Percentiles rank a stretch among this genome's conserved stretches.
Evolutionary conservation across 1,284 basidiomycete species (phyloP).

Genomic region (Baeospora myosura): DNA sequence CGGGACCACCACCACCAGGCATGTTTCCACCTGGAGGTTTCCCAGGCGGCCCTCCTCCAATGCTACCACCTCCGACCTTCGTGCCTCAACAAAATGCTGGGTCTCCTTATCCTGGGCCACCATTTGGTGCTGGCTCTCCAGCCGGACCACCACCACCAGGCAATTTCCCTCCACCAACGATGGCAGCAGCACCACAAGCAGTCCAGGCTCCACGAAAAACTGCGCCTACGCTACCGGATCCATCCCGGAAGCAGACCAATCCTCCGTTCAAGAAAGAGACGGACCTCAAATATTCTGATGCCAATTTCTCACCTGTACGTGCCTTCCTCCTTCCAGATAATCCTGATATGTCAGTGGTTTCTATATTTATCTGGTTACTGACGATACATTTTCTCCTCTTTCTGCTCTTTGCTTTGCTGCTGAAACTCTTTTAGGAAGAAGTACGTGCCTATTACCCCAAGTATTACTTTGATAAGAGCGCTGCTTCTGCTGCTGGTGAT

Average conservation of each 20-base stretch:
- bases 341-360: too few relatives aligned
- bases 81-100: conserved; percentile 18
- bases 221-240: conserved; percentile 49
- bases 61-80: conserved; percentile 29
- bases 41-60: conserved; percentile 16
- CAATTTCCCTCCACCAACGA: conserved; percentile 12
- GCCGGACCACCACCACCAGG: conserved; percentile 17
- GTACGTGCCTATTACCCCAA: conserved; percentile 68
- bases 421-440: conserved; percentile 53
- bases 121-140: conserved; percentile 19
- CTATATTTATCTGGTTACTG: too few relatives aligned
- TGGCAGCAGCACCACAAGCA: conserved; percentile 17
- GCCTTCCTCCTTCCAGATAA: background rate
- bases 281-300: conserved; percentile 65
- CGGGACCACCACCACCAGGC: conserved; percentile 14
- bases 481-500: conserved; percentile 25
- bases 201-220: conserved; percentile 26
- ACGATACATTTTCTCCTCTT: background rate
- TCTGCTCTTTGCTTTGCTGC: conserved; percentile 4
- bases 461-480: conserved; percentile 55
- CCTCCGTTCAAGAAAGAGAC: conserved; percentile 72
- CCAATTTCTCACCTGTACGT: conserved; percentile 71
- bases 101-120: conserved; percentile 12
- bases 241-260: conserved; percentile 54
- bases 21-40: conserved; percentile 6